Conservation (phyloP, 805 yeast species). For the Tetrapisispora iriomotensis region DNA sequence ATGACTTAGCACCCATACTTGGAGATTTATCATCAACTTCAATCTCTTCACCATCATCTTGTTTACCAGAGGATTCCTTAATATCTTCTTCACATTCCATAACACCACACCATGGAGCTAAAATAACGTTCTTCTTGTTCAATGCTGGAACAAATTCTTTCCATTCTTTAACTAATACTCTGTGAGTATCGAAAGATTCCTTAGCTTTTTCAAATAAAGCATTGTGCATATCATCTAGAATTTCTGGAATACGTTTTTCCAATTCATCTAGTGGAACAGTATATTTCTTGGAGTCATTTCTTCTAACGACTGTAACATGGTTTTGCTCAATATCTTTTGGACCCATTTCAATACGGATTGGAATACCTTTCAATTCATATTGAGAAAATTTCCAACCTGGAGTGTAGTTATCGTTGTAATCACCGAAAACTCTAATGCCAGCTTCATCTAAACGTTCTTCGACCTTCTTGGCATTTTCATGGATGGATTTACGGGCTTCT, state of each 20-base stretch:
- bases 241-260: slow-evolving; percentile 56
- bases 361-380: slow-evolving; percentile 93
- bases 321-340: slow-evolving; percentile 84
- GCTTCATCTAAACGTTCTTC: slow-evolving; percentile 50
- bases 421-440: slow-evolving; percentile 72
- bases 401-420: slow-evolving; percentile 86
- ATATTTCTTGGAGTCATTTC: slow-evolving; percentile 76
- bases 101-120: slow-evolving; percentile 97
- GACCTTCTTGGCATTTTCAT: slow-evolving; percentile 57
- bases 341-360: slow-evolving; percentile 89
- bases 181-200: slow-evolving; percentile 71
- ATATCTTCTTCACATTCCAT: slow-evolving; percentile 93
- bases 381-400: slow-evolving; percentile 99
- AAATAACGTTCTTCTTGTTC: slow-evolving; percentile 80
- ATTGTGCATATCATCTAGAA: slow-evolving; percentile 72
- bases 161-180: slow-evolving; percentile 75
- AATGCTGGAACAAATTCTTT: slow-evolving; percentile 86
- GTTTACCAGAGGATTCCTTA: slow-evolving; percentile 75
- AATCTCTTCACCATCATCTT: slow-evolving; percentile 73
- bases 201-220: slow-evolving; percentile 73
- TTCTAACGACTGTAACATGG: slow-evolving; percentile 82
- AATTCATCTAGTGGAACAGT: slow-evolving; percentile 56
- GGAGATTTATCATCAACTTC: slow-evolving; percentile 95
- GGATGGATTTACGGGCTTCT: slow-evolving; percentile 62
- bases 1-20: slow-evolving; percentile 97